A percentile compares a stretch with the other conserved stretches of the same genome.
Evolutionary conservation across 768 basidiomycete species (phyloP).

Genomic region (Lyophyllum semitale): DNA sequence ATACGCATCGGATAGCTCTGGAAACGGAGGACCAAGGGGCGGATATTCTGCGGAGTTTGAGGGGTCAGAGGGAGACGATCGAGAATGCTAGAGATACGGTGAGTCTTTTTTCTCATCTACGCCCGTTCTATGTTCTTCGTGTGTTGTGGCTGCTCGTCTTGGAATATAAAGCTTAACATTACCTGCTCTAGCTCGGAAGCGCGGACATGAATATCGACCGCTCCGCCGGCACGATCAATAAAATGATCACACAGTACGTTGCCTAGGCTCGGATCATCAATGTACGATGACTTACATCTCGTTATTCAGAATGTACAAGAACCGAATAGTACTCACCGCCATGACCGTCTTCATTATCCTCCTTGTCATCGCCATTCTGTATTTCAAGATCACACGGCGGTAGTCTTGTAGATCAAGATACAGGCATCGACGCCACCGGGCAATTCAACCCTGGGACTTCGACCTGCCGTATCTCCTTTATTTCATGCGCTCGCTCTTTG

Average conservation of each 20-base stretch:
- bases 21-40: slow-evolving; percentile 92
- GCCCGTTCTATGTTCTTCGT: neutral
- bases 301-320: slow-evolving; percentile 80
- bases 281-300: too few relatives aligned
- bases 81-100: slow-evolving; percentile 86
- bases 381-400: slow-evolving; percentile 46
- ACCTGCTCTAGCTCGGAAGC: slow-evolving; percentile 56
- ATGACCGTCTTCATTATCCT: slow-evolving; percentile 80
- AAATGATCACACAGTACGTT: slow-evolving; percentile 85
- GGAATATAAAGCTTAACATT: neutral
- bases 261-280: neutral
- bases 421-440: too few relatives aligned
- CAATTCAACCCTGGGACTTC: too few relatives aligned
- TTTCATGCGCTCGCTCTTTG: too few relatives aligned
- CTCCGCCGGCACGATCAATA: slow-evolving; percentile 87
- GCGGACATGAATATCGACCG: slow-evolving; percentile 86
- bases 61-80: slow-evolving; percentile 88
- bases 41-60: slow-evolving; percentile 79
- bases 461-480: too few relatives aligned
- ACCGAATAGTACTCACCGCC: slow-evolving; percentile 73
- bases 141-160: neutral
- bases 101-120: too few relatives aligned
- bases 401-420: too few relatives aligned
- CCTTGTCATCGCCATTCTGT: slow-evolving; percentile 73
- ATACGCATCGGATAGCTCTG: slow-evolving; percentile 82